These are phyloP conservation scores for slime mould (Dictyostelium discoideum) DNA, from an alignment of 78 protist genomes.

Conservation along the genomic window dicty_2.7 NC_007090.3:4205001-4205500, in stretches of 20 bases:
- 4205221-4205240: no score
- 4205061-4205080: no score
- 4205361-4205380: no score
- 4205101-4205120: no score
- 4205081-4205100: no score
- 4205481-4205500: background rate
- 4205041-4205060: background rate
- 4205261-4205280: background rate
- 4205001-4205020: no score
- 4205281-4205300: no score
- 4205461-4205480: background rate
- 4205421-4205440: background rate
- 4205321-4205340: no score
- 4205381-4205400: background rate
- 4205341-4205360: background rate
- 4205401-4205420: background rate
- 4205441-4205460: background rate
- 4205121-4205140: background rate
- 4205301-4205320: no score
- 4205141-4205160: background rate
- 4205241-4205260: background rate
- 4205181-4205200: no score
- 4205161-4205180: background rate
- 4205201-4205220: no score
- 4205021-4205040: no score